These are phyloP conservation scores for Arthonia radiata DNA, from an alignment of 495 filamentous ascomycete species.

Conservation along the genomic window DNA sequence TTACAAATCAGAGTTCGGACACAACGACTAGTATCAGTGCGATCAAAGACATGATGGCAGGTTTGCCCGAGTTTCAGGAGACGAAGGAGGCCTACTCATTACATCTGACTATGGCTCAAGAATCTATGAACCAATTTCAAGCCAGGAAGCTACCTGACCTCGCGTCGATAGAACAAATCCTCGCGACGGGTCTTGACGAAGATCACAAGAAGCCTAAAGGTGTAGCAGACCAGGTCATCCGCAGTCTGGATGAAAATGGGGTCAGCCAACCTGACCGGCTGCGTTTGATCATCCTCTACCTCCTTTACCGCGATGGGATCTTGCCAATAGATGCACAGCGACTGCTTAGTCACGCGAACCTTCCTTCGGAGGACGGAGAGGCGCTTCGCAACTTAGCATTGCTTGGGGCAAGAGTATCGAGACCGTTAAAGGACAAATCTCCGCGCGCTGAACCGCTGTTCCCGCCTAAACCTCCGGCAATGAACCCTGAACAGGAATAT, in stretches of 20 bases:
- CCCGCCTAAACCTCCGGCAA: conserved; percentile 26
- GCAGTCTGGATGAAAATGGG: conserved; percentile 58
- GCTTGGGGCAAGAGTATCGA: conserved; percentile 51
- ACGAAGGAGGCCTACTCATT: conserved; percentile 89
- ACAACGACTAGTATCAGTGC: conserved; percentile 56
- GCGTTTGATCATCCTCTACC: conserved; percentile 59
- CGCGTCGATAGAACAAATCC: conserved; percentile 43
- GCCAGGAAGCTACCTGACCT: conserved; percentile 62
- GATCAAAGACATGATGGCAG: conserved; percentile 92
- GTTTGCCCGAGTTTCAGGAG: conserved; percentile 77
- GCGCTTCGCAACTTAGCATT: conserved; percentile 56
- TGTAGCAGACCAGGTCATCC: conserved; percentile 59
- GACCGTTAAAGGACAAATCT: conserved; percentile 50
- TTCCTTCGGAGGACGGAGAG: conserved; percentile 46
- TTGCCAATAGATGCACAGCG: conserved; percentile 65
- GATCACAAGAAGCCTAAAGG: conserved; percentile 80
- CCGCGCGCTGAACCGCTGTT: conserved; percentile 41
- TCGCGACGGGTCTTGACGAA: conserved; percentile 84
- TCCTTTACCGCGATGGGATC: conserved; percentile 73
- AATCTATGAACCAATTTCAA: conserved; percentile 84
- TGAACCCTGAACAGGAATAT: conserved; percentile 23
- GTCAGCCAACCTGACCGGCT: conserved; percentile 48
- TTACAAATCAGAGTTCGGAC: conserved; percentile 43
- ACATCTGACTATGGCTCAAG: conserved; percentile 92
- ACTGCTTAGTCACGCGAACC: conserved; percentile 57